phyloP scores from a whole-genome alignment of 306 rosid species.

The Rubus idaeus region DNA sequence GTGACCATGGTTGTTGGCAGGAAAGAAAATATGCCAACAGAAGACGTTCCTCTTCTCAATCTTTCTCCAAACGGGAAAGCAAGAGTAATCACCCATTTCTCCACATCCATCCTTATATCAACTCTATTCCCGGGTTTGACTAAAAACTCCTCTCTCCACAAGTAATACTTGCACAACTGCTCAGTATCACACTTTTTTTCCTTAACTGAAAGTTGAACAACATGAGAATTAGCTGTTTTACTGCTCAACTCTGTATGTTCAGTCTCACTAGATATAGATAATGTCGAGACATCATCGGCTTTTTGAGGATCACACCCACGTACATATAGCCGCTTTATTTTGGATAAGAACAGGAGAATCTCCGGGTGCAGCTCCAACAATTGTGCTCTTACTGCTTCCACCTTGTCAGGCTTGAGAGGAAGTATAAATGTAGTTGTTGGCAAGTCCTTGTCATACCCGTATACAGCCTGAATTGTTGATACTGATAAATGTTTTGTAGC shows the following conservation, averaged over 20 bases:
- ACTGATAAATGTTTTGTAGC: neutral
- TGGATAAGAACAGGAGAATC: constrained; percentile 26
- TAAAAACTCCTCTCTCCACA: constrained; percentile 31
- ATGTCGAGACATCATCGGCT: neutral
- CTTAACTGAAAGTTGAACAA: constrained; percentile 20
- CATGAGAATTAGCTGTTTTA: neutral
- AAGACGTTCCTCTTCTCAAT: neutral
- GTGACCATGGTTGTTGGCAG: constrained; percentile 20
- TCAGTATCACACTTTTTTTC: constrained; percentile 15
- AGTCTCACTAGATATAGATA: constrained; percentile 21
- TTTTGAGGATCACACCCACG: neutral
- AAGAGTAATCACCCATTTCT: constrained; percentile 24
- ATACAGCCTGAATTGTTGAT: neutral
- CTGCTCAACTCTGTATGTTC: neutral
- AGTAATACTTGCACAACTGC: constrained; percentile 23
- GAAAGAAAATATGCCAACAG: constrained; percentile 20
- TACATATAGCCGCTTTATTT: constrained; percentile 17
- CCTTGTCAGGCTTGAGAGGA: constrained; percentile 28
- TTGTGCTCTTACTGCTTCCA: constrained; percentile 20
- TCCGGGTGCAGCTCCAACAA: constrained; percentile 25
- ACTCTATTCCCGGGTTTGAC: constrained; percentile 16
- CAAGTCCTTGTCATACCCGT: neutral
- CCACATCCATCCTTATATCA: constrained; percentile 15
- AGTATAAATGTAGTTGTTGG: constrained; percentile 23
- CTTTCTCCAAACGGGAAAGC: constrained; percentile 32